Evolutionary conservation across 768 basidiomycete genomes (phyloP).

Genomic region (Psilocybe tampanensis): DNA sequence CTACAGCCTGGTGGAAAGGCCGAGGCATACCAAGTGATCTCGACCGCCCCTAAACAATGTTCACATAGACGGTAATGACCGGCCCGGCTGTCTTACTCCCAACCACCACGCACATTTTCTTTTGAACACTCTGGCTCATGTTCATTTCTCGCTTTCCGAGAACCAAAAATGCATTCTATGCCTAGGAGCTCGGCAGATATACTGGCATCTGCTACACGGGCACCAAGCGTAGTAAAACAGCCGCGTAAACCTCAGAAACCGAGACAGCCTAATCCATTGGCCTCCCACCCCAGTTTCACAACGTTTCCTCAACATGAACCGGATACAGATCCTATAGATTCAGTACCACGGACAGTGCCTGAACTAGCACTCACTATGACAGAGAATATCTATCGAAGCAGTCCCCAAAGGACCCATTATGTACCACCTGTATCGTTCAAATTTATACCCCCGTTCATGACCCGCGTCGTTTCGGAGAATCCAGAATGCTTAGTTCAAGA

Average conservation of each 20-base stretch:
- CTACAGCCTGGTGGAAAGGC: too few relatives aligned
- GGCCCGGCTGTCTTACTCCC: too few relatives aligned
- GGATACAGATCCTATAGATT: not conserved
- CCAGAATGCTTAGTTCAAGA: not conserved
- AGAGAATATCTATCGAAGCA: not conserved
- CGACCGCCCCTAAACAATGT: too few relatives aligned
- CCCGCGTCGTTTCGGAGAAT: not conserved
- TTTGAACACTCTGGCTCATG: too few relatives aligned
- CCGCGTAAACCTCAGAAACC: not conserved
- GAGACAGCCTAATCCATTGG: not conserved
- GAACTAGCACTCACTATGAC: not conserved
- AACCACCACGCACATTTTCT: too few relatives aligned
- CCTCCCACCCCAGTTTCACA: not conserved
- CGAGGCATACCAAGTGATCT: too few relatives aligned
- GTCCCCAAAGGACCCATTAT: not conserved
- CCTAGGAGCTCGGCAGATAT: not conserved
- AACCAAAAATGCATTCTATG: not conserved
- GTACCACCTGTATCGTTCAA: not conserved
- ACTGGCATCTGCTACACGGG: not conserved
- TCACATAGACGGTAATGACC: too few relatives aligned
- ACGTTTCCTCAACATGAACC: not conserved
- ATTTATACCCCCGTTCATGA: not conserved
- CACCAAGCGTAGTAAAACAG: not conserved
- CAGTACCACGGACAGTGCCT: not conserved
- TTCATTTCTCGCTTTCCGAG: too few relatives aligned